Base-by-base conservation (phyloP, 2,329 filamentous ascomycete genomes). In the Chaetomiaceae sp. region DNA sequence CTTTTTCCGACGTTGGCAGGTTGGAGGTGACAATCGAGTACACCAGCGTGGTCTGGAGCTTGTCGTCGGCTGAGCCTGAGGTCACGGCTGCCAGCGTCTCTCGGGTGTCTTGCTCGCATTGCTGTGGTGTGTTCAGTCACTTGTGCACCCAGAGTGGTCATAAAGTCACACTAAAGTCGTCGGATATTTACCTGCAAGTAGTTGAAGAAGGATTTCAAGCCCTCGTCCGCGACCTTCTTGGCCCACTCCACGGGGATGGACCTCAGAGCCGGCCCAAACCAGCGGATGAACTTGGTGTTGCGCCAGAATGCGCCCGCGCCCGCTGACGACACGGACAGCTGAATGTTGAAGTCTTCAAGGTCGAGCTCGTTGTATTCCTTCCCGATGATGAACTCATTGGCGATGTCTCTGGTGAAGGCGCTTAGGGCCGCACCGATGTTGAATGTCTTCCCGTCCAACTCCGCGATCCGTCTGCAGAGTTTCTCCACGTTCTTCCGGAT, bases 261-360 rank as follows among this genome's bases (percentile, higher is more conserved):
- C 24, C 24, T 33, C 18, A 57, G 39, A 2, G 29, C 11, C 1
- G 50, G 54, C 1, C 52, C 52, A 22, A 50, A 56, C 47, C 50
- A 55, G 35, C 47, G 47, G 9, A 56, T 19, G 33, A 52, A 49
- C 41, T 58, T 58, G 20, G 50, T 55, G 1, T 15, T 30, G 4
- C 52, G 47, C 55, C 55, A 57, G 9, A 52, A 17, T 6, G 32
- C 20, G 0, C 54, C 54, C 3, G 15, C 40, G 6, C 46, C 51
- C 14, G 49, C 19, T 2, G 47, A n/a, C 9, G 45, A 8, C 7
- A 29, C 30, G 3, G 50, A 50, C 15, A 56, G 46, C 12, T 33
- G 44, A 1, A 35, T 33, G 22, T 50, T 34, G 30, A 54, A 57
- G 20, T 55, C 49, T 1, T 45, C 42, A 6, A 19, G 24, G 14